These are phyloP conservation scores for Cryphonectria carpinicola DNA, from an alignment of 2,329 filamentous ascomycete genomes.

Conservation along the genomic window DNA sequence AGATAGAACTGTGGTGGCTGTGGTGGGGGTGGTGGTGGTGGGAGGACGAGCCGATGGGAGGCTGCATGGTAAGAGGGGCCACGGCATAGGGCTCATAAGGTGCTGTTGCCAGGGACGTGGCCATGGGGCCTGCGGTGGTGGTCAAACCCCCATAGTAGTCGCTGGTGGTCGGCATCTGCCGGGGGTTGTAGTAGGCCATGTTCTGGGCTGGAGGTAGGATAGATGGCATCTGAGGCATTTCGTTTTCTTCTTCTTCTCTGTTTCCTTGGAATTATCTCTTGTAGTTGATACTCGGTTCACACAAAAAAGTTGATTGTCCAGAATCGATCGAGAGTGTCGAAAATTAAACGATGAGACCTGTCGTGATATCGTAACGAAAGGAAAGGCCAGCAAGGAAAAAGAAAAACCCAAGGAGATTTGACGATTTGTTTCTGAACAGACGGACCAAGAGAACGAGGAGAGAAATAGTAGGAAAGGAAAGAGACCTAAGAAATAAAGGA, in stretches of 20 bases:
- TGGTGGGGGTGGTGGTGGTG: constrained; percentile 32
- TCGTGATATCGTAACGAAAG: constrained; percentile 26
- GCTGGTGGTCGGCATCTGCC: constrained; percentile 30
- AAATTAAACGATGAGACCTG: constrained; percentile 9
- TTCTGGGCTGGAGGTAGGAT: constrained; percentile 29
- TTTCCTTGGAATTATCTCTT: constrained; percentile 26
- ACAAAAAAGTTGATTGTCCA: not conserved
- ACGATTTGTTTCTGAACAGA: constrained; percentile 17
- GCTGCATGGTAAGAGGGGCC: constrained; percentile 37
- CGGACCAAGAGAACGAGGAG: constrained; percentile 19
- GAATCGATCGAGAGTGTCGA: constrained; percentile 11
- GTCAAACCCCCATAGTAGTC: constrained; percentile 40
- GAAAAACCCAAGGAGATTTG: constrained; percentile 16
- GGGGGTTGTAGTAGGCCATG: constrained; percentile 42
- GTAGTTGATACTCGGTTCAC: not conserved
- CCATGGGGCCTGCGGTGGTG: constrained; percentile 35
- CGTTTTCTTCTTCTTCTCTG: not conserved
- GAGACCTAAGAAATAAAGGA: constrained; percentile 28
- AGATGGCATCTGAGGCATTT: constrained; percentile 32
- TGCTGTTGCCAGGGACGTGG: constrained; percentile 34
- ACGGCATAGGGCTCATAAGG: constrained; percentile 42
- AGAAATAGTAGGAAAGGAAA: constrained; percentile 28
- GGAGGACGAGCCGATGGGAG: constrained; percentile 32
- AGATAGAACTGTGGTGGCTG: constrained; percentile 24
- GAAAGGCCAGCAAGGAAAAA: constrained; percentile 23